Evolutionary conservation across 2,329 filamentous ascomycete species (phyloP).

Genomic region (Botrytis paeoniae): DNA sequence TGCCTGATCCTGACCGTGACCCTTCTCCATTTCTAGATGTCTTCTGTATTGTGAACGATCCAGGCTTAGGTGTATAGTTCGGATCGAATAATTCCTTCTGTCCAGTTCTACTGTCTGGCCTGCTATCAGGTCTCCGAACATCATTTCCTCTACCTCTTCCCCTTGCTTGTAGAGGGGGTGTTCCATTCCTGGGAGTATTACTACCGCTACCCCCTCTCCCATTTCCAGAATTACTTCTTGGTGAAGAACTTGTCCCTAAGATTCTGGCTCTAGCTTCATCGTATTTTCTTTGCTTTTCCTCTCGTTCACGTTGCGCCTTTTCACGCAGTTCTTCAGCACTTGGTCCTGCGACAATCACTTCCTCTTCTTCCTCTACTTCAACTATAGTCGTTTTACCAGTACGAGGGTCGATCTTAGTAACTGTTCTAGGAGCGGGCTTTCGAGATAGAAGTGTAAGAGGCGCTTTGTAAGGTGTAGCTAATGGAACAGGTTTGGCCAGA

Average conservation of each 20-base stretch:
- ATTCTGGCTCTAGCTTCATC: slow-evolving; percentile 85
- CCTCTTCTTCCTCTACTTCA: slow-evolving; percentile 62
- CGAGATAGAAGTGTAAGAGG: slow-evolving; percentile 82
- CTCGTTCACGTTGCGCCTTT: slow-evolving; percentile 73
- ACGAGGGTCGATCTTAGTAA: slow-evolving; percentile 57
- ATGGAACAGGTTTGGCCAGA: slow-evolving; percentile 42
- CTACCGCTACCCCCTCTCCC: slow-evolving; percentile 17
- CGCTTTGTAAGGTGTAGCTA: slow-evolving; percentile 73
- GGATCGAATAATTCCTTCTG: slow-evolving; percentile 73
- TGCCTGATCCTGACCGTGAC: slow-evolving; percentile 42
- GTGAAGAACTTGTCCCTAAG: slow-evolving; percentile 63
- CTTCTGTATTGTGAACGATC: slow-evolving; percentile 45
- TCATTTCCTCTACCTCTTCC: slow-evolving; percentile 44
- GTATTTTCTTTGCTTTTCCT: slow-evolving; percentile 88
- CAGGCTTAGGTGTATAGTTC: slow-evolving; percentile 63
- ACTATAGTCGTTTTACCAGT: slow-evolving; percentile 48
- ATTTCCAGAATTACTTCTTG: slow-evolving; percentile 10
- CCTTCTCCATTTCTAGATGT: slow-evolving; percentile 41
- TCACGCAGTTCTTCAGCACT: slow-evolving; percentile 74
- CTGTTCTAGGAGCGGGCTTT: slow-evolving; percentile 62
- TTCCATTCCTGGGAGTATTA: slow-evolving; percentile 57
- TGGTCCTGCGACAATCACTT: slow-evolving; percentile 58
- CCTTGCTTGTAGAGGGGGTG: slow-evolving; percentile 55
- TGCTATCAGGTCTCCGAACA: slow-evolving; percentile 30
- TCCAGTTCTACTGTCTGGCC: slow-evolving; percentile 38